Conservation (phyloP, 1,284 basidiomycete genomes). For the Mycena sp. region DNA sequence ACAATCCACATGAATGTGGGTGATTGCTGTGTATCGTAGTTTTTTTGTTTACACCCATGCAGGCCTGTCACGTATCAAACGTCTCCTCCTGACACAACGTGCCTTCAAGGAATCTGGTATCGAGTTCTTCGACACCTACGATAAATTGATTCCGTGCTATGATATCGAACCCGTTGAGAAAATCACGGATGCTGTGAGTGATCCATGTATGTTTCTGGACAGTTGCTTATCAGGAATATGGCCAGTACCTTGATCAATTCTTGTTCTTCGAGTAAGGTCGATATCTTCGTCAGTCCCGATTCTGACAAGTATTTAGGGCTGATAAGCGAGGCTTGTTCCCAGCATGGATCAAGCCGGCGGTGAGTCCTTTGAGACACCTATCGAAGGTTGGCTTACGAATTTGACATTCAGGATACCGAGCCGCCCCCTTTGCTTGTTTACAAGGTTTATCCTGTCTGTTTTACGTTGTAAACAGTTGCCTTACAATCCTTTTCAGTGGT, state of each 20-base stretch:
- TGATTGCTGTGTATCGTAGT: background rate
- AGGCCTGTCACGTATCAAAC: conserved; percentile 95
- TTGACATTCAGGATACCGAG: conserved; percentile 78
- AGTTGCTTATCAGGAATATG: conserved; percentile 35
- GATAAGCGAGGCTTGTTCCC: conserved; percentile 98
- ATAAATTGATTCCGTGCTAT: conserved; percentile 97
- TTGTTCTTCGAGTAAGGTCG: conserved; percentile 75
- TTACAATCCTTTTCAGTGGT: conserved; percentile 61
- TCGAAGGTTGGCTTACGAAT: conserved; percentile 21
- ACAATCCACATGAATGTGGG: conserved; percentile 90
- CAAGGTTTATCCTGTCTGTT: conserved; percentile 54
- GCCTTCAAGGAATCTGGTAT: conserved; percentile 99
- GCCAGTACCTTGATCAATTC: conserved; percentile 95
- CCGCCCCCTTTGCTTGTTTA: conserved; percentile 96
- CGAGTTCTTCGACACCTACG: conserved; percentile 94
- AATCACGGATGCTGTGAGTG: conserved; percentile 90
- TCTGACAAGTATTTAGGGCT: conserved; percentile 64
- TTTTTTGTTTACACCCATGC: conserved; percentile 17
- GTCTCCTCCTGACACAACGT: conserved; percentile 92
- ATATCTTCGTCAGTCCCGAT: conserved; percentile 2
- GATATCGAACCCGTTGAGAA: conserved; percentile 99
- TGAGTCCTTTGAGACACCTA: conserved; percentile 37
- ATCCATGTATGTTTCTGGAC: background rate
- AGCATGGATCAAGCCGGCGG: conserved; percentile 95
- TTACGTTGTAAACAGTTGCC: background rate